Conservation (phyloP, 331 rosid species). For the Pyracantha coccinea region DNA sequence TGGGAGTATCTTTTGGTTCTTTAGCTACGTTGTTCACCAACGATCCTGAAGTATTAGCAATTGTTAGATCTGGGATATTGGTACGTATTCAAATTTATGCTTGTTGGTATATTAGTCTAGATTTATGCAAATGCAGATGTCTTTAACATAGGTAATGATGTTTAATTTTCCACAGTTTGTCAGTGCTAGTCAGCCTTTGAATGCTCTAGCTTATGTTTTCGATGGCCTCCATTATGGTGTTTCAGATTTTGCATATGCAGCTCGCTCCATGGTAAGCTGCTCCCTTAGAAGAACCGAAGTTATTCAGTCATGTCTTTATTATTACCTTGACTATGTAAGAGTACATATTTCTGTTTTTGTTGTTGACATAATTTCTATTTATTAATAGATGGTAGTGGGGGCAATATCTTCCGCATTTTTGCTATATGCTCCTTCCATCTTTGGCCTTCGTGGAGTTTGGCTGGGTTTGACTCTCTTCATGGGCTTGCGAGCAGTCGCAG, state of each 20-base stretch:
- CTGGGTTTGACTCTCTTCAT: conserved; percentile 77
- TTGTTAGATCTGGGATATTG: conserved; percentile 63
- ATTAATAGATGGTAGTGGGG: conserved; percentile 61
- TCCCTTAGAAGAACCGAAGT: conserved; percentile 7
- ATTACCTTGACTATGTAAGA: neutral
- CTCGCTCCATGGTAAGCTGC: conserved; percentile 70
- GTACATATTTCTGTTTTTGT: neutral
- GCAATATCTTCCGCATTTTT: conserved; percentile 61
- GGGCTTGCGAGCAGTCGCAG: conserved; percentile 74
- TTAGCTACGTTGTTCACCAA: conserved; percentile 73
- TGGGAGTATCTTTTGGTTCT: conserved; percentile 76
- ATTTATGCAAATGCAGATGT: neutral
- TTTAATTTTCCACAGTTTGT: conserved; percentile 52
- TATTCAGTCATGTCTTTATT: conserved; percentile 1
- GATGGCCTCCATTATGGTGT: conserved; percentile 93
- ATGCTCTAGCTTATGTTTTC: conserved; percentile 75
- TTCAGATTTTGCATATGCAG: conserved; percentile 91
- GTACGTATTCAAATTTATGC: conserved; percentile 38
- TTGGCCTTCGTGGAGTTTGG: conserved; percentile 87
- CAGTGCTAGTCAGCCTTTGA: conserved; percentile 91
- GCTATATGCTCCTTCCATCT: conserved; percentile 42
- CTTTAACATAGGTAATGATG: conserved; percentile 11
- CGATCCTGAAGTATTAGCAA: conserved; percentile 67
- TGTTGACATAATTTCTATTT: conserved; percentile 7
- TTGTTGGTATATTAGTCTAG: neutral